These are phyloP conservation scores for Fraxinus velutina DNA, from an alignment of 305 asterid genomes.

Conservation along the genomic window DNA sequence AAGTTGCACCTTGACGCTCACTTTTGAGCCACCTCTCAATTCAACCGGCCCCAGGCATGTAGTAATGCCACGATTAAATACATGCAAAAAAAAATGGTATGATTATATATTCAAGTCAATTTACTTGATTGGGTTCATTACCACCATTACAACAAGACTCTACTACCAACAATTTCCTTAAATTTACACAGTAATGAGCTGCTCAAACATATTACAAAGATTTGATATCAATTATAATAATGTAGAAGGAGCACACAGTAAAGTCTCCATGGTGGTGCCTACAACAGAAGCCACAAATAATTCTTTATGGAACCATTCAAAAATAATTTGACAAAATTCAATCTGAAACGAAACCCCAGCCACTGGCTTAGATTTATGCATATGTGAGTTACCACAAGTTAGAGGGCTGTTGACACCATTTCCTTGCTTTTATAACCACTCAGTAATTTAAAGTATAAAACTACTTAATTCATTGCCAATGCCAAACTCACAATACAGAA, in stretches of 20 bases:
- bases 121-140: neutral
- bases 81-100: neutral
- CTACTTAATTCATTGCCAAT: neutral
- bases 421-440: neutral
- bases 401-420: neutral
- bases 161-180: neutral
- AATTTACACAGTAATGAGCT: neutral
- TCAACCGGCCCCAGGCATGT: neutral
- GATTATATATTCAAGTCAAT: neutral
- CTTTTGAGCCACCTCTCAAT: neutral
- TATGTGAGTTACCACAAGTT: neutral
- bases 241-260: neutral
- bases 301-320: neutral
- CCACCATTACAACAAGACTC: neutral
- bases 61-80: neutral
- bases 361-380: neutral
- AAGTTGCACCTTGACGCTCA: neutral
- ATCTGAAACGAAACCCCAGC: neutral
- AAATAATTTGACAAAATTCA: neutral
- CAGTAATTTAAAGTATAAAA: conserved; percentile 6
- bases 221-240: neutral
- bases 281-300: neutral
- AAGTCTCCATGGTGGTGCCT: neutral
- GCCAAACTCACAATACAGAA: neutral
- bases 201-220: neutral